Base-by-base conservation (phyloP, 1,284 basidiomycete species). In the Rhodotorula sp. region DNA sequence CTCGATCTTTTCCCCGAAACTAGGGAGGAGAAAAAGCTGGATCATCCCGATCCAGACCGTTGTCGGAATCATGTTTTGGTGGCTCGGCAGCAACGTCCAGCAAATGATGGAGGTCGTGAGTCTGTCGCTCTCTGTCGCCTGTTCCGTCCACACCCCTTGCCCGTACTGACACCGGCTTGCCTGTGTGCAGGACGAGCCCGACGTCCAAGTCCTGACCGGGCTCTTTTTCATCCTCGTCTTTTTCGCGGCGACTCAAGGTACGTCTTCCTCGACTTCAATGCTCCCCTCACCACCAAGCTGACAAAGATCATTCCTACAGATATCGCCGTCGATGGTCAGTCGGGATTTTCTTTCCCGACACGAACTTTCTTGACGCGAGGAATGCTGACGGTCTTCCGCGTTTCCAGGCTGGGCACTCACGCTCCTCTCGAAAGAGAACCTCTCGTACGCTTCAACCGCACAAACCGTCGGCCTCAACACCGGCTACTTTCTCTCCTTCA, bases 401-500 rank as follows among this genome's bases (percentile, higher is more conserved):
- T 20, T 5, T 10, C 3, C 75, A 91, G 91, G 94, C 56, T 99
- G 97, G 97, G 97, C 97, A 14, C 86, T 99, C 66, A 98, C 94
- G 3, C 87, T 99, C 58, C 88, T 99, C 66, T 98, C 96, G 2
- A 89, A 93, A 73, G 94, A 96, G 75, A 97, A 95, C 80, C 84
- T 99, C 56, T 93, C 93, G 29, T 99, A 97, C 80, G 97, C 97
- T 10, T 96, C 93, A 39, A 99, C 96, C 6, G 97, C 96, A 63
- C 97, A 99, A 82, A 99, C 97, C 0, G 92, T 99, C 69, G 97
- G 97, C 26, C 86, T 99, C 57, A 98, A 97, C 79, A 92, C 93
- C 5, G 97, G 97, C 43, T 98, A 91, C 81, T 97, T 99, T 78
- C 87, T 95, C 54, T 94, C 92, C 12, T 99, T 98, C 80, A 99